Evolutionary conservation across 2,329 filamentous ascomycete species (phyloP), one percentile per base, ranked within the genome.

Genomic region (Lasiodiplodia theobromae): DNA sequence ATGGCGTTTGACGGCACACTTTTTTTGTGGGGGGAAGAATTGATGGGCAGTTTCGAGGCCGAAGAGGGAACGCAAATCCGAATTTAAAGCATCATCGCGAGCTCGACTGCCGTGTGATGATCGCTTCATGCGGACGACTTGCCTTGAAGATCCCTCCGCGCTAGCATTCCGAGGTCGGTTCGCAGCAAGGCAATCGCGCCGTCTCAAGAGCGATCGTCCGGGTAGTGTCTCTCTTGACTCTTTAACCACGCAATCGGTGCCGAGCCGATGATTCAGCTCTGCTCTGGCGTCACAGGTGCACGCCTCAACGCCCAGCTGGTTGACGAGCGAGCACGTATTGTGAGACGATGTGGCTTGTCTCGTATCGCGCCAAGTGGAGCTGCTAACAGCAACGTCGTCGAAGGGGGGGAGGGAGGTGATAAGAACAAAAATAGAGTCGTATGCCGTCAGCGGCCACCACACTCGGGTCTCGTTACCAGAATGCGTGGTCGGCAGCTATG

Each of bases 31-130:
- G 28, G 58, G 40, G 44, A 44, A 21, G 28, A 18, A 28, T 28
- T 49, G 58, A 63, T 63, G 44, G 25, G 18, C 58, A 23, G 40
- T 49, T 63, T 60, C 57, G 57, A 47, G 21, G 21, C 44, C 58
- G 2, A 21, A 51, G 28, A 63, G 2, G 44, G 44, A 63, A 63
- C 40, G 58, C 21, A 11, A 63, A 63, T 63, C 58, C 23, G 44
- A 49, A 63, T 63, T 63, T 63, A 49, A 63, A 34, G 58, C 58
- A 51, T 44, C 58, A 28, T 21, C 10, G 44, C n/a, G 58, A 37
- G 25, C 18, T 31, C n/a, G 58, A 63, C 58, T 28, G 28, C 44
- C 16, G 25, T 40, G 31, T 28, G 58, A 63, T 51, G 58, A 63
- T 63, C 58, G 28, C 7, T 63, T 63, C 25, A 63, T 63, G 58